phyloP scores from a whole-genome alignment of 164 flowering plant species.

The Pachysandra terminalis region DNA sequence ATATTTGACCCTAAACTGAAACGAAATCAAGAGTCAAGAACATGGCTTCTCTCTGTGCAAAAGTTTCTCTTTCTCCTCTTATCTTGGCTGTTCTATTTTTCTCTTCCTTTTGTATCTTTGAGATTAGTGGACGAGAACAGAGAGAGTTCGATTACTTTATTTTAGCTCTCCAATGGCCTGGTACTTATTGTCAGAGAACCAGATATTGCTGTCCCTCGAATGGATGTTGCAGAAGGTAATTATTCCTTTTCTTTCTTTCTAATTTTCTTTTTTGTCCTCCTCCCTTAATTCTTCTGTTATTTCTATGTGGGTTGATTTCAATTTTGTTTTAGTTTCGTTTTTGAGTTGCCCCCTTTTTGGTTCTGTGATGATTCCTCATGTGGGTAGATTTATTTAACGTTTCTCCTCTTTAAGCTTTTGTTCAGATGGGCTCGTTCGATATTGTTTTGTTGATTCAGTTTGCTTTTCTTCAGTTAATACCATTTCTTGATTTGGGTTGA shows the following conservation, averaged over 20 bases:
- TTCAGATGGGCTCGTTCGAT: too few species aligned
- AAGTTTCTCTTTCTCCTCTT: neutral
- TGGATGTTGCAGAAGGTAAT: constrained; percentile 59
- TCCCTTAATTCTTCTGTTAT: neutral
- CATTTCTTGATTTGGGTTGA: too few species aligned
- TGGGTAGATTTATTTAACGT: too few species aligned
- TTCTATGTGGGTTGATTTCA: too few species aligned
- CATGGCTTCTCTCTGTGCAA: too few species aligned
- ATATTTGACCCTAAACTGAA: too few species aligned
- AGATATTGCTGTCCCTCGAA: constrained; percentile 59
- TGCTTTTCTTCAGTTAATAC: too few species aligned
- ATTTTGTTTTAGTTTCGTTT: neutral
- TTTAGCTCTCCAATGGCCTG: constrained; percentile 70
- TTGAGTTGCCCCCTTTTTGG: constrained; percentile 4
- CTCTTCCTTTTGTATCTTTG: neutral
- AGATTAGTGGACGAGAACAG: constrained; percentile 12
- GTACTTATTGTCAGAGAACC: constrained; percentile 46
- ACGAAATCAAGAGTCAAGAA: too few species aligned
- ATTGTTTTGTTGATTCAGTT: too few species aligned
- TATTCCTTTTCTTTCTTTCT: neutral
- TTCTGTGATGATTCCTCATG: too few species aligned
- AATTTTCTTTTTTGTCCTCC: too few species aligned
- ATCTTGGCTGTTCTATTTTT: neutral
- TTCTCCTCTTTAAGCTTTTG: too few species aligned
- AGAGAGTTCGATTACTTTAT: constrained; percentile 71